phyloP scores from a whole-genome alignment of 345 rosid genomes.

The Zanthoxylum bungeanum region DNA sequence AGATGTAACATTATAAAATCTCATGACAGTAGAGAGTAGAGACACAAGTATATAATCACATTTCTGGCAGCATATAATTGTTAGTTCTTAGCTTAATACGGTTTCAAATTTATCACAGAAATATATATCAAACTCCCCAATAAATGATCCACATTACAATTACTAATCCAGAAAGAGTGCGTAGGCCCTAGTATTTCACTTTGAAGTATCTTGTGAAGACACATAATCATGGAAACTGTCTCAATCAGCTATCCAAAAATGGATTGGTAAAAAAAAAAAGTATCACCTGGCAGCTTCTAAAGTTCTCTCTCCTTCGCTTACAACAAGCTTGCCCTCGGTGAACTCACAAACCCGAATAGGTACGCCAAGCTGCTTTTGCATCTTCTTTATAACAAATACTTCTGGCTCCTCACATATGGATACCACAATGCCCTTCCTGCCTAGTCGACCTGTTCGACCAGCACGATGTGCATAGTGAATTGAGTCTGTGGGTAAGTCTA shows the following conservation, averaged over 20 bases:
- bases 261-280: not conserved
- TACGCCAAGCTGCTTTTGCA: constrained; percentile 82
- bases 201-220: not conserved
- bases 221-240: not conserved
- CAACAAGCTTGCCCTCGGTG: constrained; percentile 73
- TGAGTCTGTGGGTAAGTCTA: constrained; percentile 75
- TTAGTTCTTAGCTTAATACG: not conserved
- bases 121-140: not conserved
- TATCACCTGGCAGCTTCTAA: constrained; percentile 12
- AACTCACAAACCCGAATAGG: constrained; percentile 69
- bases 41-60: not conserved
- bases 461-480: constrained; percentile 90
- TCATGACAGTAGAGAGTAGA: not conserved
- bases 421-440: constrained; percentile 84
- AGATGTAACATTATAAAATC: not conserved
- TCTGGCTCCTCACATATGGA: constrained; percentile 80
- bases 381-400: constrained; percentile 80
- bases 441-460: constrained; percentile 86
- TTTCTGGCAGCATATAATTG: not conserved
- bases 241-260: not conserved
- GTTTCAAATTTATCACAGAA: not conserved
- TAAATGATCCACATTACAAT: not conserved
- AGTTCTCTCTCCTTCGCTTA: constrained; percentile 47
- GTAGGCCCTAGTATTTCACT: not conserved
- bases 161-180: not conserved